A percentile compares a stretch with the other conserved stretches of the same genome.
These are phyloP conservation scores for Trichoderma sp. DNA, from an alignment of 2,329 filamentous ascomycete genomes.

Conservation along the genomic window DNA sequence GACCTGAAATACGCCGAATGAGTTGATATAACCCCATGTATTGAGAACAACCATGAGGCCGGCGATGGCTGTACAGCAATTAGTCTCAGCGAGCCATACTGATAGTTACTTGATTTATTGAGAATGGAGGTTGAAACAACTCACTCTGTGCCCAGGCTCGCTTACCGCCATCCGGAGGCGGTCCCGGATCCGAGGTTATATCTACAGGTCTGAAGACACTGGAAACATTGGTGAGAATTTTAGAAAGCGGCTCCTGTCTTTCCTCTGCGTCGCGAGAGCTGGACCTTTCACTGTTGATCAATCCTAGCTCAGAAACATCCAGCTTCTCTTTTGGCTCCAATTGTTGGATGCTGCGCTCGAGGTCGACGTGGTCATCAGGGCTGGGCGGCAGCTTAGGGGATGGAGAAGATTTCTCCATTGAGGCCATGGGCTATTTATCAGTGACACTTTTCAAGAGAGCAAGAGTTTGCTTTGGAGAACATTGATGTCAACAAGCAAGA, in stretches of 20 bases:
- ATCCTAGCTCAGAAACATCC: not conserved
- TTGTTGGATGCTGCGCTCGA: not conserved
- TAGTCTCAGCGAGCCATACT: not conserved
- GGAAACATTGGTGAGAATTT: not conserved
- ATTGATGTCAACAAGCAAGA: not conserved
- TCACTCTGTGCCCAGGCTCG: not conserved
- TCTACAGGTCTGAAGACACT: not conserved
- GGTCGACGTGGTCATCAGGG: not conserved
- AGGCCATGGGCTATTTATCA: not conserved
- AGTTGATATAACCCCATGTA: constrained; percentile 36
- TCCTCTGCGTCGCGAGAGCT: not conserved
- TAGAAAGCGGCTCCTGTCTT: not conserved
- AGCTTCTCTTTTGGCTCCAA: not conserved
- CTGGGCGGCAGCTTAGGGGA: not conserved
- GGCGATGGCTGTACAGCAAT: not conserved
- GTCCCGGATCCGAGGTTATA: not conserved
- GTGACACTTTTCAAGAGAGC: not conserved
- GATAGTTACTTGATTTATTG: not conserved
- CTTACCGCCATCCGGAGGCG: constrained; percentile 39
- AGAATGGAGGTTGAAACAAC: not conserved
- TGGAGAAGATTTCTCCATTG: not conserved
- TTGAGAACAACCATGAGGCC: not conserved
- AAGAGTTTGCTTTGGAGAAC: not conserved
- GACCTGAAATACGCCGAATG: constrained; percentile 63
- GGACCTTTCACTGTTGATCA: not conserved